Evolutionary conservation across 2,329 filamentous ascomycete genomes (phyloP).

Genomic region (Sporothrix curviconia): DNA sequence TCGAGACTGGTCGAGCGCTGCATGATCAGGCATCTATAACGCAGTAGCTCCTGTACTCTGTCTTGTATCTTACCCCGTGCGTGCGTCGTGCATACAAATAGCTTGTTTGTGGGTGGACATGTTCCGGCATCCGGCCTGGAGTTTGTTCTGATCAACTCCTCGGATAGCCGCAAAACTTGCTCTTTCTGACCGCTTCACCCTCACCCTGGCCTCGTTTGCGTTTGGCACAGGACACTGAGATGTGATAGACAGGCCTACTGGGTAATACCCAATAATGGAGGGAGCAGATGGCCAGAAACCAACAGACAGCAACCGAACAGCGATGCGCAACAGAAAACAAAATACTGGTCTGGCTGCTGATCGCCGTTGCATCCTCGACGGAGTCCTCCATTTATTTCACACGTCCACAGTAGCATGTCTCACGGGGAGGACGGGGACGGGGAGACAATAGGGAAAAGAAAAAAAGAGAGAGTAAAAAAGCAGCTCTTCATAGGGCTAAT

Average conservation of each 20-base stretch:
- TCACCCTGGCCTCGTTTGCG: conserved; percentile 1
- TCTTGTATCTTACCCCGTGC: too few species aligned
- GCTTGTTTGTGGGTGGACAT: not conserved
- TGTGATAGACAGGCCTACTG: not conserved
- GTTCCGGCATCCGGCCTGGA: too few species aligned
- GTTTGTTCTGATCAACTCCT: too few species aligned
- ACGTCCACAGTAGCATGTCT: too few species aligned
- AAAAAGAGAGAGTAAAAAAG: not conserved
- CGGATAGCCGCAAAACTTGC: not conserved
- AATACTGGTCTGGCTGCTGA: not conserved
- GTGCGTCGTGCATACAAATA: too few species aligned
- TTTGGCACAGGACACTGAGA: not conserved
- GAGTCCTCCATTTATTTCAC: too few species aligned
- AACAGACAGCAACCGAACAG: not conserved
- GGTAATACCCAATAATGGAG: not conserved
- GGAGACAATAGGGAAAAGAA: not conserved
- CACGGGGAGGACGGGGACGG: not conserved
- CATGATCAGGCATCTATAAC: too few species aligned
- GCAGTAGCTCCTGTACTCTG: not conserved
- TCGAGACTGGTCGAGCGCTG: too few species aligned
- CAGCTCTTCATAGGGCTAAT: too few species aligned
- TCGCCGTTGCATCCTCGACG: conserved; percentile 1
- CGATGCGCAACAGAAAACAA: not conserved
- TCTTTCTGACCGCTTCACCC: not conserved
- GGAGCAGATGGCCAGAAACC: not conserved